Percentiles rank a stretch among this genome's conserved stretches.
Evolutionary conservation across 805 yeast species (phyloP).

Genomic region (Kodamaea kakaduensis): DNA sequence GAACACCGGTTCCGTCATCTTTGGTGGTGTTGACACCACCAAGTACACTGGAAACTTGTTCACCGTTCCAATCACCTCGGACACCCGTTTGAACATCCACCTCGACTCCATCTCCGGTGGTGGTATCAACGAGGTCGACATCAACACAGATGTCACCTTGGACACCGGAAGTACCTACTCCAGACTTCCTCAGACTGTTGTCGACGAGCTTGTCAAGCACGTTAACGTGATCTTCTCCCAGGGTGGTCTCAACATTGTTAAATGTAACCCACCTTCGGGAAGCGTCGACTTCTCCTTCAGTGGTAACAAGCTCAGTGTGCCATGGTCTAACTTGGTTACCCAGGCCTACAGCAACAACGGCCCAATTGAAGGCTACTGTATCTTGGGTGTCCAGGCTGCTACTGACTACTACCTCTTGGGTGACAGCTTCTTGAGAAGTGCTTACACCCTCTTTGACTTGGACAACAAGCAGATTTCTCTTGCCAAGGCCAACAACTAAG

Average conservation of each 20-base stretch:
- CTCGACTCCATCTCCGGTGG: slow-evolving; percentile 4
- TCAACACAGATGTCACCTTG: slow-evolving; percentile 7
- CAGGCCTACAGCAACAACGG: slow-evolving; percentile 6
- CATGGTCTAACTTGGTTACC: slow-evolving; percentile 1
- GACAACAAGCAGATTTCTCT: slow-evolving; percentile 22
- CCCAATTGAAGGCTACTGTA: not conserved
- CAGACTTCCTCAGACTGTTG: slow-evolving; percentile 6
- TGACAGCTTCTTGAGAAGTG: slow-evolving; percentile 26
- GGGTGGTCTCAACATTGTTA: slow-evolving; percentile 1
- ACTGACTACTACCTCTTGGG: slow-evolving; percentile 17
- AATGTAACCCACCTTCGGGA: slow-evolving; percentile 2
- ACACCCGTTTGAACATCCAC: slow-evolving; percentile 4
- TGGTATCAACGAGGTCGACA: not conserved
- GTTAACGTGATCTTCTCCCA: not conserved
- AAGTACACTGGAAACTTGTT: slow-evolving; percentile 50
- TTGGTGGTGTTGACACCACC: slow-evolving; percentile 69
- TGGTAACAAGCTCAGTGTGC: slow-evolving; percentile 6
- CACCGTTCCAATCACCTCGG: slow-evolving; percentile 19
- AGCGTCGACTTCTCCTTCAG: slow-evolving; percentile 4
- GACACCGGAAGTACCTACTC: slow-evolving; percentile 12
- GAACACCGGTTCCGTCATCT: slow-evolving; percentile 50
- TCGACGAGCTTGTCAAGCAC: slow-evolving; percentile 2
- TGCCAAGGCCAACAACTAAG: slow-evolving; percentile 20
- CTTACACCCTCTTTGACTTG: slow-evolving; percentile 25
- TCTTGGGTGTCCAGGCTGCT: slow-evolving; percentile 1